Conservation (phyloP, 2,329 filamentous ascomycete genomes). For the Paradendryphiella salina region DNA sequence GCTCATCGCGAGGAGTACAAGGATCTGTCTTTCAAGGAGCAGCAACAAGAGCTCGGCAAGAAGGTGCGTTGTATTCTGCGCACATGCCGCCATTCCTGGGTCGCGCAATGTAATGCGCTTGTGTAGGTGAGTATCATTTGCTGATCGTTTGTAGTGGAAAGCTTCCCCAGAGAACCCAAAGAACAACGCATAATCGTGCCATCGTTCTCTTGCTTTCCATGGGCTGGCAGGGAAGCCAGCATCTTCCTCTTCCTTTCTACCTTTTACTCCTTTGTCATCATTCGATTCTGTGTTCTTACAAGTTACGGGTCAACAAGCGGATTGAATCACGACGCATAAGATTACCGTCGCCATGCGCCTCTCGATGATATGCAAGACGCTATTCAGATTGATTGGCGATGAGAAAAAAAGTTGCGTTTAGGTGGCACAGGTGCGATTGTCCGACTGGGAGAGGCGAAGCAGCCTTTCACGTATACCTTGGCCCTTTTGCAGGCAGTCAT, state of each 20-base stretch:
- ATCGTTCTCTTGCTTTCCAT: background rate
- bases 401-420: background rate
- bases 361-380: slow-evolving; percentile 31
- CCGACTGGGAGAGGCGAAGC: background rate
- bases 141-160: slow-evolving; percentile 39
- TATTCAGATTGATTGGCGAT: slow-evolving; percentile 4
- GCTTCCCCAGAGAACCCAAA: slow-evolving; percentile 43
- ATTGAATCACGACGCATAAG: slow-evolving; percentile 12
- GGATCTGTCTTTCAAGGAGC: slow-evolving; percentile 39
- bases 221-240: background rate
- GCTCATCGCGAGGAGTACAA: slow-evolving; percentile 43
- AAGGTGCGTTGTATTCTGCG: slow-evolving; percentile 26
- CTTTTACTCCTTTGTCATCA: background rate
- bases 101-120: background rate
- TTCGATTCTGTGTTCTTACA: background rate
- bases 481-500: background rate
- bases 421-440: background rate
- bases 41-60: slow-evolving; percentile 45
- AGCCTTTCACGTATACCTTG: background rate
- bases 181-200: slow-evolving; percentile 27
- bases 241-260: background rate
- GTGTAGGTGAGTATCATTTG: background rate
- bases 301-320: slow-evolving; percentile 5
- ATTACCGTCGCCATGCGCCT: slow-evolving; percentile 15
- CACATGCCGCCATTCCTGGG: background rate